Evolutionary conservation across 2,329 filamentous ascomycete species (phyloP).

Genomic region (Xylogone sp.): DNA sequence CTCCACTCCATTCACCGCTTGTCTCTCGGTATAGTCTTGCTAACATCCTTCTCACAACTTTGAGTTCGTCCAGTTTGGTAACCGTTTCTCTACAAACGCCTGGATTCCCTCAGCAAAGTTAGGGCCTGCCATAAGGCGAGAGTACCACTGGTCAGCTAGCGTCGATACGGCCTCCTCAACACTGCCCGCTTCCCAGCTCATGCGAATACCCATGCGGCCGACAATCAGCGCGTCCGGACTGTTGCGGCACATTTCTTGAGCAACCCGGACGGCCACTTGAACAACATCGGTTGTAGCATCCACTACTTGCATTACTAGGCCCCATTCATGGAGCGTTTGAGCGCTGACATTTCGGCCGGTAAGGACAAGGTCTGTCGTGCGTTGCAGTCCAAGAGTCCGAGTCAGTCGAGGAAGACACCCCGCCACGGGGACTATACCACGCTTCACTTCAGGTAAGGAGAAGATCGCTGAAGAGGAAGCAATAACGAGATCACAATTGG

Average conservation of each 20-base stretch:
- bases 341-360: conserved; percentile 56
- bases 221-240: conserved; percentile 18
- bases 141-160: conserved; percentile 54
- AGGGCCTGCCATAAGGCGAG: conserved; percentile 55
- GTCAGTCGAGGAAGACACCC: conserved; percentile 64
- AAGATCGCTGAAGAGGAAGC: conserved; percentile 56
- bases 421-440: conserved; percentile 65
- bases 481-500: conserved; percentile 69
- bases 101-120: conserved; percentile 70
- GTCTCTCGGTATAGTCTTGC: no score
- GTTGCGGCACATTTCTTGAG: conserved; percentile 17
- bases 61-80: conserved; percentile 57
- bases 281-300: conserved; percentile 38
- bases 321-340: conserved; percentile 56
- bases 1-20: no score
- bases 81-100: conserved; percentile 72
- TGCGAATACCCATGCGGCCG: conserved; percentile 12
- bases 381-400: conserved; percentile 57
- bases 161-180: conserved; percentile 14
- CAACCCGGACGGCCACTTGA: conserved; percentile 44
- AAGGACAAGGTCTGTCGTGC: conserved; percentile 66
- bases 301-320: conserved; percentile 62
- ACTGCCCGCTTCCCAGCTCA: conserved; percentile 16
- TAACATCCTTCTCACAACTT: conserved; percentile 47
- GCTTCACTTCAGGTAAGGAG: conserved; percentile 63